Evolutionary conservation across 208 protist species (phyloP), one percentile per base, ranked within the genome.

Genomic region (Acanthamoeba lugdunensis): DNA sequence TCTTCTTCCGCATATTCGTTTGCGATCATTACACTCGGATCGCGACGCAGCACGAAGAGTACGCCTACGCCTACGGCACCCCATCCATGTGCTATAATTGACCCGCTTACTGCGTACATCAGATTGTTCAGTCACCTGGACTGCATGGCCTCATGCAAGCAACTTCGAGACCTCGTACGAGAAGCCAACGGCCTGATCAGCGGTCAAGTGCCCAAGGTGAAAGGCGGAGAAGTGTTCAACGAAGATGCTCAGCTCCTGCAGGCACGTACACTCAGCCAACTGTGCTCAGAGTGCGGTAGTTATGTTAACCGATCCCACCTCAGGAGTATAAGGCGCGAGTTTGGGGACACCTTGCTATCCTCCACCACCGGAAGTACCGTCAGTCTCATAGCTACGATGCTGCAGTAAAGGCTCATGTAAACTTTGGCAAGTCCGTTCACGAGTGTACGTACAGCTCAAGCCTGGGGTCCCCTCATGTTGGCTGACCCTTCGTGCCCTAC

Each of bases 1-100:
- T 81, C 33, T 81, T 81, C 71, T 81, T 81, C 33, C 71, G 71
- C 41, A 81, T 81, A 33, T 81, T 81, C 71, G 71, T 81, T 50
- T 81, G 71, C 28, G 71, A 81, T 81, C 28, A 52, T 25, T 50
- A 52, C 33, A 37, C 41, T 33, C 71, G 8, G 2, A 30, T 50
- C 33, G 7, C 37, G 4, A n/a, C 28, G 13, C n/a, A 23, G 28
- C 71, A 50, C 41, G 71, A 52, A 81, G 71, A 81, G 71, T 81
- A 81, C 71, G 18, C 56, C 48, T 52, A 25, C 30, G 11, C 67
- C 30, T 75, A 16, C 28, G 21, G 63, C 56, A 61, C 14, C 14
- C 6, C 13, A 25, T 18, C 18, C 18, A 0, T 61, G 4, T 18
- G 5, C 16, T 21, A 8, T 25, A 23, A 23, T 23, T 61, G 56